Conservation (phyloP, 106 monocot genomes). For the Cymbidium sinense region DNA sequence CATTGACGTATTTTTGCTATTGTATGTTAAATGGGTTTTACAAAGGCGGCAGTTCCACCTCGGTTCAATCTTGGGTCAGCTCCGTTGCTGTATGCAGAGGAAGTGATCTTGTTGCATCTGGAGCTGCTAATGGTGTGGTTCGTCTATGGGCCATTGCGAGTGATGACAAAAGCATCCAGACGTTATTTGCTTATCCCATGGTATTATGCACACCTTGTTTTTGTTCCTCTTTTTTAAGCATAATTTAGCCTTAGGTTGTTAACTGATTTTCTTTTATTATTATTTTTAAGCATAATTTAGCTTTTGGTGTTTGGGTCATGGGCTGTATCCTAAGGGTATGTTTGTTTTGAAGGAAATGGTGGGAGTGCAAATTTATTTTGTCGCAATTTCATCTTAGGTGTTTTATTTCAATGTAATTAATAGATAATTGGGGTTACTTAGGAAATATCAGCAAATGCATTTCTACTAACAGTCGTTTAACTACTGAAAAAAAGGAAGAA, state of each 20-base stretch:
- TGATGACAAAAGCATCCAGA: slow-evolving; percentile 46
- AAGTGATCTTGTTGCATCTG: slow-evolving; percentile 94
- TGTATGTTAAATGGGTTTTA: slow-evolving; percentile 20
- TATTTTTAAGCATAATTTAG: neutral
- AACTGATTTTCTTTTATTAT: neutral
- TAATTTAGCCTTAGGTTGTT: neutral
- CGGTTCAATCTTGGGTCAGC: slow-evolving; percentile 83
- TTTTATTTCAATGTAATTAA: neutral
- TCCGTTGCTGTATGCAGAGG: slow-evolving; percentile 79
- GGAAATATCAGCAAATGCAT: too few species aligned
- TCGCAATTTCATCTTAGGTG: neutral
- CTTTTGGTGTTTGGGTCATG: neutral
- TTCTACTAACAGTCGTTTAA: too few species aligned
- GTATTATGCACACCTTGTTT: slow-evolving; percentile 24
- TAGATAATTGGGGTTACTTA: too few species aligned
- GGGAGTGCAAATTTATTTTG: neutral
- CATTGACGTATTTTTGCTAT: neutral
- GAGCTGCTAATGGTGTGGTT: slow-evolving; percentile 84
- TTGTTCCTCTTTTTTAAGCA: neutral
- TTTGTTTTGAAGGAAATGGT: neutral
- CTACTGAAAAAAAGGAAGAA: too few species aligned
- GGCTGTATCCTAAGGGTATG: neutral
- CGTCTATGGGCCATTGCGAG: slow-evolving; percentile 66
- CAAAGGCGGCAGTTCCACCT: slow-evolving; percentile 24
- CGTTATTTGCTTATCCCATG: slow-evolving; percentile 59